phyloP scores from a whole-genome alignment of 73 alveolate genomes.

The Paraurostyla sp. region DNA sequence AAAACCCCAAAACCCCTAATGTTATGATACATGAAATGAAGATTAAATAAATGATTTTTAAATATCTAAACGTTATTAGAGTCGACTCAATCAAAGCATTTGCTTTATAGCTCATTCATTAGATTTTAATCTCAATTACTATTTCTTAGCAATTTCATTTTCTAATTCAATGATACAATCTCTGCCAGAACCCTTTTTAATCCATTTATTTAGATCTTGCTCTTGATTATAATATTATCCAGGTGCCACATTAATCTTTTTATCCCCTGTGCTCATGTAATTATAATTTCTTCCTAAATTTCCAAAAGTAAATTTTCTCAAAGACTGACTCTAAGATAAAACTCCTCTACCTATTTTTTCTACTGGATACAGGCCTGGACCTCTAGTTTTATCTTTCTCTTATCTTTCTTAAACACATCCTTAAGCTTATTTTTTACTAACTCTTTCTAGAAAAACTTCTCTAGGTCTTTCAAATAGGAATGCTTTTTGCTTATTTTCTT shows the following conservation, averaged over 20 bases:
- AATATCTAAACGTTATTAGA: no score
- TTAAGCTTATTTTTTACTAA: neutral
- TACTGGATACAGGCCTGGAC: conserved; percentile 29
- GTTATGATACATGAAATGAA: no score
- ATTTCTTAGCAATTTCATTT: no score
- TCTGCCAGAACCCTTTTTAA: neutral
- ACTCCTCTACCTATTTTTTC: neutral
- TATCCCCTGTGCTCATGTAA: neutral
- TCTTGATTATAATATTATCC: neutral
- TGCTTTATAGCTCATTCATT: no score
- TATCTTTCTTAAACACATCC: neutral
- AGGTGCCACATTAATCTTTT: neutral
- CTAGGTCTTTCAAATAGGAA: conserved; percentile 6
- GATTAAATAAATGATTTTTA: no score
- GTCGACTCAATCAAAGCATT: no score
- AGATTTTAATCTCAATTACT: no score
- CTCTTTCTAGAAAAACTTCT: neutral
- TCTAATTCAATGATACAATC: no score
- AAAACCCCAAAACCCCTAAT: no score
- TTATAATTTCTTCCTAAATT: neutral
- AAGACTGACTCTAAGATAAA: conserved; percentile 4
- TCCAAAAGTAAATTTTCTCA: neutral
- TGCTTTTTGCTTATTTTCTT: neutral
- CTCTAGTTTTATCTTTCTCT: neutral
- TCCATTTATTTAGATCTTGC: neutral